Base-by-base conservation (phyloP, 257 asterid genomes). In the Thymus quinquecostatus region DNA sequence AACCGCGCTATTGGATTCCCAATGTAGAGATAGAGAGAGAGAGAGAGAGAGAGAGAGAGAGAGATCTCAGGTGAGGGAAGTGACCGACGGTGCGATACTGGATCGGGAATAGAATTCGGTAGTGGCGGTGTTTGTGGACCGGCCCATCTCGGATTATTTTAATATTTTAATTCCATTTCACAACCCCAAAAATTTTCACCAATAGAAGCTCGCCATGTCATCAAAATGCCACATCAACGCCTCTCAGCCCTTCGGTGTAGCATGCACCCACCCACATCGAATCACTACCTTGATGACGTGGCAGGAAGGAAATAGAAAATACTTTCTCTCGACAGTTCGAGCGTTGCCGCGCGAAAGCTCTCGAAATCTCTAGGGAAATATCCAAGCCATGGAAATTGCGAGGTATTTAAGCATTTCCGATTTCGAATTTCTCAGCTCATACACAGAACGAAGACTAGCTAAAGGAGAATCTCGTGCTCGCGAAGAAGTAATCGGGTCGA, bases 291-390 rank as follows among this genome's bases (percentile, higher is more conserved):
- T n/a, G 36, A 11, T 53, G 21, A 69, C 82, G 81, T 78, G 76
- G 78, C 81, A 74, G 27, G 48, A 10, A 21, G 56, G 44, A 21
- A 11, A 29, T 30, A 34, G 21, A 29, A 11, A 27, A 27, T 6
- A 32, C 7, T n/a, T 9, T 60, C 45, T 80, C 89, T 10, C 77
- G 84, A 84, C 67, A 50, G 44, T 75, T 81, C 84, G 77, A 61
- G 73, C 50, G 77, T 65, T 70, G 71, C 57, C 77, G 87, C 92
- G 83, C 80, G 94, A 88, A 85, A 67, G 72, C 60, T 90, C 97
- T 86, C 76, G 97, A 90, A 34, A 34, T 85, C 40, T 30, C 75
- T 34, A 81, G 80, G 70, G 95, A 85, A 75, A 33, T 43, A 29
- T 36, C 68, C 10, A 49, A 36, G 32, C 74, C 53, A 21, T 36